phyloP scores from a whole-genome alignment of 805 yeast genomes.

The Lachancea mirantina region DNA sequence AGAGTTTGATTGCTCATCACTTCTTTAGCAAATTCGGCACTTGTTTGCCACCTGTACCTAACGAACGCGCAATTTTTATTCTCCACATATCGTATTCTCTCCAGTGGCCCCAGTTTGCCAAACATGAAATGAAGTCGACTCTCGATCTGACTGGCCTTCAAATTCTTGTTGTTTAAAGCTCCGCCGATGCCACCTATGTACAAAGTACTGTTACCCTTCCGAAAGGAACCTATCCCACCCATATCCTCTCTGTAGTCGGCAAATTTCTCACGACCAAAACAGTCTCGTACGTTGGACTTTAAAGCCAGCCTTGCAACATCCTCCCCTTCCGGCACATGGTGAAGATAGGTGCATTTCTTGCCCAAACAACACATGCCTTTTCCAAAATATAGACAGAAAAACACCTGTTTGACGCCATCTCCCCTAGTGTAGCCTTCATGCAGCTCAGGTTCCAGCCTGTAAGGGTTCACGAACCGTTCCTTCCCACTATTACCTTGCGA shows the following conservation, averaged over 20 bases:
- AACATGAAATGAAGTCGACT: conserved; percentile 40
- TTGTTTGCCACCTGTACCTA: conserved; percentile 55
- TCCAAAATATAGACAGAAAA: conserved; percentile 78
- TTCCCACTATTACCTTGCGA: conserved; percentile 42
- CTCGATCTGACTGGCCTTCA: conserved; percentile 35
- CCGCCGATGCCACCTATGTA: conserved; percentile 58
- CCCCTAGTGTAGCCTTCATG: conserved; percentile 79
- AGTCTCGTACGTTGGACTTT: conserved; percentile 46
- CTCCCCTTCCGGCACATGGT: conserved; percentile 57
- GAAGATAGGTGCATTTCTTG: conserved; percentile 64
- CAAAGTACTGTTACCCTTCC: conserved; percentile 60
- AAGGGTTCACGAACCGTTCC: conserved; percentile 44
- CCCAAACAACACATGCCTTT: conserved; percentile 85
- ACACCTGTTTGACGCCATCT: conserved; percentile 39
- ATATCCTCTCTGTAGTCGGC: conserved; percentile 81
- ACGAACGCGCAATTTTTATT: conserved; percentile 72
- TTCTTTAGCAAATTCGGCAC: conserved; percentile 93
- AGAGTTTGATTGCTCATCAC: conserved; percentile 84
- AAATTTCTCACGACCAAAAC: conserved; percentile 88
- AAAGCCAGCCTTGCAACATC: conserved; percentile 53
- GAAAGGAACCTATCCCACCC: conserved; percentile 87
- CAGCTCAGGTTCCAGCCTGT: conserved; percentile 47
- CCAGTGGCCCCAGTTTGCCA: conserved; percentile 70
- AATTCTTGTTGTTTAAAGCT: conserved; percentile 33
- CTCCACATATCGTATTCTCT: conserved; percentile 52